Evolutionary conservation across 805 yeast genomes (phyloP), one percentile per base, ranked within the genome.

Genomic region (Saccharomycopsis fibuligera): DNA sequence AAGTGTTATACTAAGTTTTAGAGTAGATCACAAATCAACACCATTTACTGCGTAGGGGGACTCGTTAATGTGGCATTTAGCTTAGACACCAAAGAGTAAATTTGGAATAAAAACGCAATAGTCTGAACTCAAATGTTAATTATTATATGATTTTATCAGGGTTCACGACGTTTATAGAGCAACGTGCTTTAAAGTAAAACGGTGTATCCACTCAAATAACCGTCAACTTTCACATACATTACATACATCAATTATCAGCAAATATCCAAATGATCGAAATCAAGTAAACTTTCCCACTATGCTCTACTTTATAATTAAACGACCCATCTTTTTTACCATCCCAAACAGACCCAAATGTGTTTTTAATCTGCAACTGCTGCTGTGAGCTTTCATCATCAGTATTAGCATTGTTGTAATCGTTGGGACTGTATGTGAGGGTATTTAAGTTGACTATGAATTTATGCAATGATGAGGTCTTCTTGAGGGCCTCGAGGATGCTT

Each of bases 301-400:
- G 33, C 5, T 56, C 54, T 12, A 70, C 49, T 44, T 63, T 64
- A 19, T 45, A 50, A 35, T 37, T 68, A 10, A 72, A 62, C 30
- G 68, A 63, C 2, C 86, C 86, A 60, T 81, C 88, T 41, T 68
- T 76, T 10, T 65, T 62, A 6, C 66, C 58, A 53, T 79, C 79
- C 85, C 86, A 81, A 3, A 72, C 64, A 0, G 81, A 73, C 9
- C 81, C 83, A 42, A 77, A 65, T 4, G 68, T 61, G 8, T 72
- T 64, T 2, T 62, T 54, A 17, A 72, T 47, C 8, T 46, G 43
- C 6, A 59, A 41, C 38, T 56, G 35, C 5, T n/a, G 16, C 2
- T 5, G 16, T 31, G 5, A 22, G 22, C 6, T 37, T 4, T 16
- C 16, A 21, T 22, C 27, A 2, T 22, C 23, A 12, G 16, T 14